phyloP scores from a whole-genome alignment of 2,329 filamentous ascomycete genomes.

The Rutstroemia sp. region DNA sequence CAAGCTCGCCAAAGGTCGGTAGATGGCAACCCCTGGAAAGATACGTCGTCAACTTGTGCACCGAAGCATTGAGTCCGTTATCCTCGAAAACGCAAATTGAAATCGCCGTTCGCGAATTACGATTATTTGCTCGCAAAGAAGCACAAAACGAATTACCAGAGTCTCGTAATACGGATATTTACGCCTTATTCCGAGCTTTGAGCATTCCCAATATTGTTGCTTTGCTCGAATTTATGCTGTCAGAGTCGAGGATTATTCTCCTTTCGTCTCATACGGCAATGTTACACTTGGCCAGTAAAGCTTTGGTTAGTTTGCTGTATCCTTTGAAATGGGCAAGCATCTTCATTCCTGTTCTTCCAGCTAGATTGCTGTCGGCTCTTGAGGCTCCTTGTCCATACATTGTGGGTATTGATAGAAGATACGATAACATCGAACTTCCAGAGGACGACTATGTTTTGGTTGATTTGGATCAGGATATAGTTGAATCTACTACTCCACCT shows the following conservation, averaged over 20 bases:
- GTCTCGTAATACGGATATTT: slow-evolving; percentile 84
- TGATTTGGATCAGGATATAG: slow-evolving; percentile 83
- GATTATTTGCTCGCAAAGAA: slow-evolving; percentile 88
- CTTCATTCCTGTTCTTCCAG: slow-evolving; percentile 85
- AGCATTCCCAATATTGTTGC: slow-evolving; percentile 89
- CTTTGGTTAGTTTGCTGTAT: slow-evolving; percentile 79
- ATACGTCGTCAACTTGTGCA: slow-evolving; percentile 95
- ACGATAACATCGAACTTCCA: slow-evolving; percentile 77
- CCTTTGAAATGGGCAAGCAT: slow-evolving; percentile 90
- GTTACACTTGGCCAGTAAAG: slow-evolving; percentile 86
- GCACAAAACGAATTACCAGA: slow-evolving; percentile 89
- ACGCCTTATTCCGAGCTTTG: slow-evolving; percentile 82
- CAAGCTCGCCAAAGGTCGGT: slow-evolving; percentile 83
- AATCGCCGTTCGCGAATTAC: slow-evolving; percentile 78
- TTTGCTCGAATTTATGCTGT: slow-evolving; percentile 85
- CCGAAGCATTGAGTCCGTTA: slow-evolving; percentile 85
- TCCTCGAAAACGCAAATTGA: slow-evolving; percentile 95
- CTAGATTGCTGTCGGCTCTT: slow-evolving; percentile 78
- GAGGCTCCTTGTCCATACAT: slow-evolving; percentile 97
- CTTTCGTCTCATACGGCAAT: slow-evolving; percentile 93
- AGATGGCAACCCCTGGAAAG: slow-evolving; percentile 95
- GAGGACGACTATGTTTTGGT: slow-evolving; percentile 95
- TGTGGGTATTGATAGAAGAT: slow-evolving; percentile 87
- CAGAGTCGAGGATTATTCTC: slow-evolving; percentile 92
- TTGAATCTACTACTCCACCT: slow-evolving; percentile 77